phyloP scores from a whole-genome alignment of 1,284 basidiomycete genomes.

The Boletellus deceptivus region DNA sequence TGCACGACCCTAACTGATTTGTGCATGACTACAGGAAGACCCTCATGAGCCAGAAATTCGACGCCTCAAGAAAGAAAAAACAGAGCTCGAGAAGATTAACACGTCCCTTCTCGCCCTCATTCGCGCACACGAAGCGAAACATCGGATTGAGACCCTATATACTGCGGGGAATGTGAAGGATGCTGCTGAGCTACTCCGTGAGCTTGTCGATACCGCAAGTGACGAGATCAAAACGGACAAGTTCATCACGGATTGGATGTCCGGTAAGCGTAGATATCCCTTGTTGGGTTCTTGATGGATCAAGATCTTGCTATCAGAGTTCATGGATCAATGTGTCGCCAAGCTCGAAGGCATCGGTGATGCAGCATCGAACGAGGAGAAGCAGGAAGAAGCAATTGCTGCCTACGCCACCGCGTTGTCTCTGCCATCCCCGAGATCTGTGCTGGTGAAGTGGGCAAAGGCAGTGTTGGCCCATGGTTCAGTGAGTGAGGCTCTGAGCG shows the following conservation, averaged over 20 bases:
- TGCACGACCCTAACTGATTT: neutral
- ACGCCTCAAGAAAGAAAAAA: neutral
- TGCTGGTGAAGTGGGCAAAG: slow-evolving; percentile 10
- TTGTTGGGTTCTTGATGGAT: no score
- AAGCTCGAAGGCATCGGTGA: slow-evolving; percentile 8
- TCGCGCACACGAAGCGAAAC: neutral
- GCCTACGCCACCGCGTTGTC: slow-evolving; percentile 7
- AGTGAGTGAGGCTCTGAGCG: neutral
- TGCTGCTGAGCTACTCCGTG: neutral
- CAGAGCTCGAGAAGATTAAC: neutral
- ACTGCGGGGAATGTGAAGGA: neutral
- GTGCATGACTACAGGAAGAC: neutral
- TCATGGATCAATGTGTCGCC: neutral
- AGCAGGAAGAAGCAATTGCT: neutral
- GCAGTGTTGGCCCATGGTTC: neutral
- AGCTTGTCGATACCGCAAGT: neutral
- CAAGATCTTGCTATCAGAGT: slow-evolving; percentile 2
- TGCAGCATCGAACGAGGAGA: neutral
- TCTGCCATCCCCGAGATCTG: neutral
- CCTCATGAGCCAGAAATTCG: neutral
- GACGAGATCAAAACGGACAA: neutral
- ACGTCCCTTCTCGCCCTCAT: neutral
- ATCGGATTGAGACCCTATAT: neutral
- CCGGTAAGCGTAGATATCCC: neutral
- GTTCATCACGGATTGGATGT: slow-evolving; percentile 2